These are phyloP conservation scores for Pneumocystis oryctolagi DNA, from an alignment of 1,139 yeast species.

Conservation along the genomic window DNA sequence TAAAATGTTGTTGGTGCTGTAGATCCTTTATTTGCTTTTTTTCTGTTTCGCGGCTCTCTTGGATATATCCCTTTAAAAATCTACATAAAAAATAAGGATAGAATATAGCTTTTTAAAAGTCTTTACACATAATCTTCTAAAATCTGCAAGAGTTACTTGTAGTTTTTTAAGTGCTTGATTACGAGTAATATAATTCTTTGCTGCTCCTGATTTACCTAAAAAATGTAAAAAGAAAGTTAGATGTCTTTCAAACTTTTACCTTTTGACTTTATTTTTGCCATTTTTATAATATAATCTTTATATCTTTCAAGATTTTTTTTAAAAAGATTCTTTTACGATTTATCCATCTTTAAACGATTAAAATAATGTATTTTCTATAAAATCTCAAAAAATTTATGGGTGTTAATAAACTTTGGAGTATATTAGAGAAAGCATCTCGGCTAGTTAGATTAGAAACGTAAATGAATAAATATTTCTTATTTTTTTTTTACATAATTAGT, in stretches of 20 bases:
- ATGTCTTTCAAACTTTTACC: neutral
- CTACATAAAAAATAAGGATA: constrained; percentile 55
- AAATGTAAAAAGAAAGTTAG: neutral
- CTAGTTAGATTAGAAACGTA: constrained; percentile 76
- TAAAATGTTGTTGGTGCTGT: constrained; percentile 93
- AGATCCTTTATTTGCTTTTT: constrained; percentile 93
- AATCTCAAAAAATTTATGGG: constrained; percentile 44
- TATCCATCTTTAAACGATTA: too few relatives aligned
- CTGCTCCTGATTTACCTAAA: constrained; percentile 52
- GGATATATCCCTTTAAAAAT: constrained; percentile 87
- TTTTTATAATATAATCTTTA: neutral
- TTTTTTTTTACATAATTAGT: neutral
- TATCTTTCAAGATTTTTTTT: neutral
- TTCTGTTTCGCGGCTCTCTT: constrained; percentile 88
- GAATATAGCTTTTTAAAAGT: constrained; percentile 47
- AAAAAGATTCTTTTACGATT: neutral
- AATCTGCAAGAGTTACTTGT: constrained; percentile 93
- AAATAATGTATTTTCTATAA: neutral
- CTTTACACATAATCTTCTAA: constrained; percentile 60
- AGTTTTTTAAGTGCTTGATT: constrained; percentile 87
- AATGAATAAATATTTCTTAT: constrained; percentile 26
- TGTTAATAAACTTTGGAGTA: constrained; percentile 88
- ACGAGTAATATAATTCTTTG: constrained; percentile 82
- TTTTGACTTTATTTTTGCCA: constrained; percentile 11
- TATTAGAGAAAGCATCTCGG: constrained; percentile 75